Evolutionary conservation across 1,284 basidiomycete species (phyloP).

Genomic region (Trametes pubescens): DNA sequence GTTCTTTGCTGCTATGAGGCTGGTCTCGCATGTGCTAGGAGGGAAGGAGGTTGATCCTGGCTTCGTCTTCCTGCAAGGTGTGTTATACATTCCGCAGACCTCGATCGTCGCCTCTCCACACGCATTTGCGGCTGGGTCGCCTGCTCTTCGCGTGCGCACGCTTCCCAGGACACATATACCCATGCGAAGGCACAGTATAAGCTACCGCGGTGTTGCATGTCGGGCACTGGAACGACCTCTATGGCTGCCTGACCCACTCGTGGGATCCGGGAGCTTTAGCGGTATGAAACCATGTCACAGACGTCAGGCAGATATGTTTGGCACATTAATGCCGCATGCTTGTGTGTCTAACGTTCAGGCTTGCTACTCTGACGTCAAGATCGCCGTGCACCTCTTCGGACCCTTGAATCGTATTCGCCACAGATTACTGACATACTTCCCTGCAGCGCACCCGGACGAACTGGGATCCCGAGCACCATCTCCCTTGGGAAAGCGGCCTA

Average conservation of each 20-base stretch:
- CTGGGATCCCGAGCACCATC: conserved; percentile 28
- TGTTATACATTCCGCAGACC: conserved; percentile 30
- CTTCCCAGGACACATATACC: conserved; percentile 16
- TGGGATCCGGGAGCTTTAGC: conserved; percentile 15
- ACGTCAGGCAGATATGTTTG: background rate
- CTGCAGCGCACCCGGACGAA: conserved; percentile 35
- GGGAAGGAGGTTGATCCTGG: conserved; percentile 66
- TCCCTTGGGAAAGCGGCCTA: conserved; percentile 14
- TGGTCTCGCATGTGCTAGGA: conserved; percentile 66
- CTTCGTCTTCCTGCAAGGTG: conserved; percentile 78
- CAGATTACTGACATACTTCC: conserved; percentile 9
- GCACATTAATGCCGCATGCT: background rate
- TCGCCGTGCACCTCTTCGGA: conserved; percentile 14
- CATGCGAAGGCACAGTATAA: background rate
- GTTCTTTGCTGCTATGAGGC: conserved; percentile 75
- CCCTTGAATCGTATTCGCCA: conserved; percentile 2
- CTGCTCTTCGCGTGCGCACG: conserved; percentile 1
- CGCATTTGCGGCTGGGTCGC: background rate
- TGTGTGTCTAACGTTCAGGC: background rate
- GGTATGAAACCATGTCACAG: conserved; percentile 1
- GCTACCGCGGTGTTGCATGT: too few species aligned
- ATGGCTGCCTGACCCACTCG: conserved; percentile 2
- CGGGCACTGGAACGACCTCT: background rate
- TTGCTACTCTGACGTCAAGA: conserved; percentile 5
- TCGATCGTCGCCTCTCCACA: conserved; percentile 11